Conservation (phyloP, 1,284 basidiomycete genomes). For the Singerocomus inundabilis region DNA sequence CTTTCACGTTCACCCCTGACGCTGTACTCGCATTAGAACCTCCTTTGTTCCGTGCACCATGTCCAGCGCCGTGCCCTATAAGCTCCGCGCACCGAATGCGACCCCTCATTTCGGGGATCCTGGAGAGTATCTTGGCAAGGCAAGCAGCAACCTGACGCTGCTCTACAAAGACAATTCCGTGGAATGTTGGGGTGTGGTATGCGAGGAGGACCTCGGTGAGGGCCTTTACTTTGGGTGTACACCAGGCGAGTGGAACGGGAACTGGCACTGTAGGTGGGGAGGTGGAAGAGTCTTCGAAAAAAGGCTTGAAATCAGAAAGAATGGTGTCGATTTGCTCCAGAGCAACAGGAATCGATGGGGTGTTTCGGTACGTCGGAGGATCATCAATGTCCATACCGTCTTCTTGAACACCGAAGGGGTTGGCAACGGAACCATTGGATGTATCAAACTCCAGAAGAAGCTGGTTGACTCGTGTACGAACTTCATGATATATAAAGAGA, state of each 20-base stretch:
- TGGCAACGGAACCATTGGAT: constrained; percentile 9
- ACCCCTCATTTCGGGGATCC: constrained; percentile 53
- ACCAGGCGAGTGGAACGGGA: constrained; percentile 53
- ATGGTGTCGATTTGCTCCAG: constrained; percentile 49
- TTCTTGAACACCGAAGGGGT: constrained; percentile 16
- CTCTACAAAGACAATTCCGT: constrained; percentile 81
- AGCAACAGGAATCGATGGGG: constrained; percentile 35
- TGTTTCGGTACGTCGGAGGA: constrained; percentile 7
- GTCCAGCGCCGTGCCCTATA: constrained; percentile 61
- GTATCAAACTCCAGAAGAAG: constrained; percentile 33
- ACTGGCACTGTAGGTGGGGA: constrained; percentile 37
- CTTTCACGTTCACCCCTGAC: constrained; percentile 36
- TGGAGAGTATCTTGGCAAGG: constrained; percentile 61
- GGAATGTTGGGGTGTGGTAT: constrained; percentile 57
- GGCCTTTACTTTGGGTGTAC: constrained; percentile 66
- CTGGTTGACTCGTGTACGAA: constrained; percentile 47
- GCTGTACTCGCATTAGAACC: constrained; percentile 1
- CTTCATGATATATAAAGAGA: constrained; percentile 59
- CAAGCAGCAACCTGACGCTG: constrained; percentile 76
- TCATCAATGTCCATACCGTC: constrained; percentile 31
- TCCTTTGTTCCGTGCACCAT: constrained; percentile 29
- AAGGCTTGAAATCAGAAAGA: constrained; percentile 48
- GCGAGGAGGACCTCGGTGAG: constrained; percentile 61
- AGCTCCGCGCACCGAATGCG: constrained; percentile 63
- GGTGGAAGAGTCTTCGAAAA: constrained; percentile 42